phyloP scores from a whole-genome alignment of 176 grass and related monocot genomes.

The Oryza meridionalis region DNA sequence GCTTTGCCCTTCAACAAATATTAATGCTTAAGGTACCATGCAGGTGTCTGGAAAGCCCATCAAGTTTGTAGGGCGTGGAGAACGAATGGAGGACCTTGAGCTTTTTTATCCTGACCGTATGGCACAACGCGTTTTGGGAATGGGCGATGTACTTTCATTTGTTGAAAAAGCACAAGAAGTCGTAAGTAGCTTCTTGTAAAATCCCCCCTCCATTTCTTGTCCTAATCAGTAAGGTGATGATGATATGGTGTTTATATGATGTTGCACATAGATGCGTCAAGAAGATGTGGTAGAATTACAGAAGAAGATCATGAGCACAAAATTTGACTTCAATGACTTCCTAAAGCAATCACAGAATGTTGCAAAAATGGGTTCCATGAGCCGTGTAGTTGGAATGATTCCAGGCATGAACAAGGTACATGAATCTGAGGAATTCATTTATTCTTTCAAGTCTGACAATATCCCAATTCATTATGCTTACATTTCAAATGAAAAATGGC shows the following conservation, averaged over 20 bases:
- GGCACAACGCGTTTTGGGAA: constrained; percentile 85
- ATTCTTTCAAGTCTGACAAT: constrained; percentile 1
- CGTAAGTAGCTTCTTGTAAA: constrained; percentile 53
- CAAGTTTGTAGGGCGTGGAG: constrained; percentile 86
- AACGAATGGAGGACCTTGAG: constrained; percentile 86
- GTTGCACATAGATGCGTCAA: constrained; percentile 72
- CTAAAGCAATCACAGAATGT: constrained; percentile 93
- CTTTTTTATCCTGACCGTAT: constrained; percentile 97
- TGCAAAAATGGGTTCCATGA: constrained; percentile 88
- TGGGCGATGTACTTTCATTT: constrained; percentile 99
- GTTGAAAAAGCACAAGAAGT: constrained; percentile 99
- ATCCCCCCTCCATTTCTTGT: not conserved
- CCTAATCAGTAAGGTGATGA: constrained; percentile 11
- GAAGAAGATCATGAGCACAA: constrained; percentile 96
- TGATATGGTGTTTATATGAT: constrained; percentile 25
- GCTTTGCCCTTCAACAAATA: not conserved
- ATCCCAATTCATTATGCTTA: not conserved
- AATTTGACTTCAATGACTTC: constrained; percentile 96
- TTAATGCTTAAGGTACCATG: constrained; percentile 22
- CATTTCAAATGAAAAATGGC: constrained; percentile 6
- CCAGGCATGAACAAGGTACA: constrained; percentile 71
- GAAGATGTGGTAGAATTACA: constrained; percentile 89
- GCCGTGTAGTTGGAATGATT: constrained; percentile 62
- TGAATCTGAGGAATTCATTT: not conserved
- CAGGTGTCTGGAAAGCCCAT: constrained; percentile 97